phyloP scores from a whole-genome alignment of 179 eudicot species.

The Amaranthus tricolor region DNA sequence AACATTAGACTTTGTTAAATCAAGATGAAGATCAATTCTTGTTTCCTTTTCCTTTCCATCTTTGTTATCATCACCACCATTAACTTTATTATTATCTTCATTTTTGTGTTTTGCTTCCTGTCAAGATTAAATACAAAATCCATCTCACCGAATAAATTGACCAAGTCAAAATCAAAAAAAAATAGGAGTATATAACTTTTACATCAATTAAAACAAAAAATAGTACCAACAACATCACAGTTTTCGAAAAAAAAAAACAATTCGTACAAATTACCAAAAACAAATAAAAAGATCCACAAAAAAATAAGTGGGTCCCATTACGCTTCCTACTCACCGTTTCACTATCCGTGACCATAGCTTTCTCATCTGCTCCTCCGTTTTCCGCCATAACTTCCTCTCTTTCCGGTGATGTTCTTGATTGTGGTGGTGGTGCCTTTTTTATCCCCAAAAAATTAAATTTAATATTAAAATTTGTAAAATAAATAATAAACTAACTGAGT shows the following conservation, averaged over 20 bases:
- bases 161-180: slow-evolving; percentile 22
- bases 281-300: slow-evolving; percentile 23
- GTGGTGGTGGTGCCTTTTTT: slow-evolving; percentile 81
- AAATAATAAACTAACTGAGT: background rate
- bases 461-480: background rate
- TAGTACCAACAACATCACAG: slow-evolving; percentile 21
- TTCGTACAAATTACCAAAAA: slow-evolving; percentile 26
- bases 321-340: slow-evolving; percentile 43
- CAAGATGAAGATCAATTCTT: slow-evolving; percentile 52
- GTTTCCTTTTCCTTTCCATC: slow-evolving; percentile 26
- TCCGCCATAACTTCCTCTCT: slow-evolving; percentile 42
- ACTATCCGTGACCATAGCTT: slow-evolving; percentile 38
- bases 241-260: slow-evolving; percentile 15
- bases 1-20: slow-evolving; percentile 50
- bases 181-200: background rate
- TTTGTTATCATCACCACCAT: background rate
- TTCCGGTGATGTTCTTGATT: slow-evolving; percentile 63
- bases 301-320: slow-evolving; percentile 12
- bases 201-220: background rate
- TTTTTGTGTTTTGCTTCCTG: slow-evolving; percentile 25
- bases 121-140: background rate
- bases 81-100: slow-evolving; percentile 20
- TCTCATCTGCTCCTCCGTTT: slow-evolving; percentile 36
- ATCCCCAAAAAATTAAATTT: background rate
- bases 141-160: slow-evolving; percentile 23